Evolutionary conservation across 176 grass and related monocot species (phyloP).

Genomic region (Thalia dealbata): DNA sequence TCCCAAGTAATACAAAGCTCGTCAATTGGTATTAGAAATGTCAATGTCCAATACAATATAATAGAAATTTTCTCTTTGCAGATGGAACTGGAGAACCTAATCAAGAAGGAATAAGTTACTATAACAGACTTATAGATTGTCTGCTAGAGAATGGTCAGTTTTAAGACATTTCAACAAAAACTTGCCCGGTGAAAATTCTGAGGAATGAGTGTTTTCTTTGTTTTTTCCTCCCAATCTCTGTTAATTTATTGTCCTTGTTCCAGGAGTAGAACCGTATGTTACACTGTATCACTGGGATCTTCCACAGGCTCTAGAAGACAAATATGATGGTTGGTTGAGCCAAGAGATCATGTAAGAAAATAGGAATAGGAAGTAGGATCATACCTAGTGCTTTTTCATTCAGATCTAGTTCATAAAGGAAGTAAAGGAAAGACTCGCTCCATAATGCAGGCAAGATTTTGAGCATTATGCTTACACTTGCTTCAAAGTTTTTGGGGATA

Average conservation of each 20-base stretch:
- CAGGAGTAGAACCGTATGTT: constrained; percentile 70
- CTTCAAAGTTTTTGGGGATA: constrained; percentile 80
- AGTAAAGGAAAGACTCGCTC: background rate
- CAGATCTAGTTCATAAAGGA: background rate
- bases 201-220: background rate
- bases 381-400: background rate
- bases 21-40: background rate
- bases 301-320: constrained; percentile 73
- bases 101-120: constrained; percentile 75
- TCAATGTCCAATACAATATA: background rate
- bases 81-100: constrained; percentile 89
- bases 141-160: constrained; percentile 54
- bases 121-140: constrained; percentile 70
- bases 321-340: constrained; percentile 77
- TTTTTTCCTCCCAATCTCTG: too few relatives aligned
- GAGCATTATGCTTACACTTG: constrained; percentile 66
- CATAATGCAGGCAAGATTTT: constrained; percentile 62
- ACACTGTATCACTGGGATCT: constrained; percentile 96
- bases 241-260: constrained; percentile 8
- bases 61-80: constrained; percentile 29
- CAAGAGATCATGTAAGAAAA: constrained; percentile 54
- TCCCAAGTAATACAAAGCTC: constrained; percentile 47
- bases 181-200: background rate
- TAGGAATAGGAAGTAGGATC: too few relatives aligned
- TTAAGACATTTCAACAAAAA: background rate